Percentiles rank a stretch among this genome's conserved stretches.
These are phyloP conservation scores for Podospora pseudoanserina DNA, from an alignment of 495 filamentous ascomycete species.

Conservation along the genomic window DNA sequence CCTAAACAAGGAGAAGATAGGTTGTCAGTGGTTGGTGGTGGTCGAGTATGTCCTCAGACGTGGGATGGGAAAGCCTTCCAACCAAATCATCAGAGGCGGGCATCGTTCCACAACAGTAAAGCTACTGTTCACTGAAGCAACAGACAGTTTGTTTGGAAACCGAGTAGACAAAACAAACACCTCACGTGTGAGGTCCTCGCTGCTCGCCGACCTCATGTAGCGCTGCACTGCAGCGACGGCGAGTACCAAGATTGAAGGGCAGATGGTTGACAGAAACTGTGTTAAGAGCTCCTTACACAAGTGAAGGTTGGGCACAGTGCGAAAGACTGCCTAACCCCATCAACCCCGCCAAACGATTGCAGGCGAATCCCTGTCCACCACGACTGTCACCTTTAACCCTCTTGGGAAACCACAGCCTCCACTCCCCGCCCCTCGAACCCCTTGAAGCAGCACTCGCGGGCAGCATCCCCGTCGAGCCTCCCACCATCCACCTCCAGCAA, in stretches of 20 bases:
- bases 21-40: neutral
- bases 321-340: neutral
- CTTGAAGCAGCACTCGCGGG: too few species aligned
- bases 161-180: neutral
- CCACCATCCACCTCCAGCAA: neutral
- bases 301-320: neutral
- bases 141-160: neutral
- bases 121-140: neutral
- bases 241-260: neutral
- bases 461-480: too few species aligned
- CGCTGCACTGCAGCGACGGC: neutral
- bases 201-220: neutral
- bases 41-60: neutral
- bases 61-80: neutral
- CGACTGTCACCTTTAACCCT: neutral
- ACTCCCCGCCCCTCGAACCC: neutral
- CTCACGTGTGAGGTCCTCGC: neutral
- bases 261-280: neutral
- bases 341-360: neutral
- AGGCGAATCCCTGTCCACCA: neutral
- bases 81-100: neutral
- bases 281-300: neutral
- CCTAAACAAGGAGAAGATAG: too few species aligned
- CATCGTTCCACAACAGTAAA: neutral
- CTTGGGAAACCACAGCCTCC: neutral